phyloP scores from a whole-genome alignment of 768 basidiomycete species.

The Rhodotorula babjevae region DNA sequence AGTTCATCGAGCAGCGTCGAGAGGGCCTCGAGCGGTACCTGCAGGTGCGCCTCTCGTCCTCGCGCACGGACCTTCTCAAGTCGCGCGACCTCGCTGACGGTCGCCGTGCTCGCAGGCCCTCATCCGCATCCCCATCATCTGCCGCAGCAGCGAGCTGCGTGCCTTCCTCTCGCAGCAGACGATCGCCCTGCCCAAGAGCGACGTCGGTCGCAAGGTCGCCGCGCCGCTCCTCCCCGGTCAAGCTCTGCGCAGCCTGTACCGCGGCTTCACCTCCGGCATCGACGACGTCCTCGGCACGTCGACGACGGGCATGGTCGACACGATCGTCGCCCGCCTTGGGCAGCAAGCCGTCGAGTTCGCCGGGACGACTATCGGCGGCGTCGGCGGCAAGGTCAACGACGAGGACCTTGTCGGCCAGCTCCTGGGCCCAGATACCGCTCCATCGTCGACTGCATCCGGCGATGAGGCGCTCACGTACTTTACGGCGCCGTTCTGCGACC shows the following conservation, averaged over 20 bases:
- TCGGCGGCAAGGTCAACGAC: constrained; percentile 69
- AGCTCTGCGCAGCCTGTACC: constrained; percentile 76
- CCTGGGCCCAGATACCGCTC: constrained; percentile 52
- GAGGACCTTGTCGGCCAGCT: constrained; percentile 63
- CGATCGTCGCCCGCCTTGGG: constrained; percentile 84
- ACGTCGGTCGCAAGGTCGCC: not conserved
- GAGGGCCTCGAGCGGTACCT: constrained; percentile 79
- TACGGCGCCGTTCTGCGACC: constrained; percentile 87
- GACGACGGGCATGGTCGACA: constrained; percentile 73
- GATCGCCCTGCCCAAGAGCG: constrained; percentile 32
- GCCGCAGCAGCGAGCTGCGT: constrained; percentile 74
- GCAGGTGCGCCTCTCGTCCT: constrained; percentile 57
- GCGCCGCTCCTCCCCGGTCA: constrained; percentile 57
- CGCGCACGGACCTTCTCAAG: too few species aligned
- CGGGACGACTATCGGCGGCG: constrained; percentile 54
- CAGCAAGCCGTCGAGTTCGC: constrained; percentile 84
- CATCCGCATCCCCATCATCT: constrained; percentile 67
- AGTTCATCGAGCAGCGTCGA: constrained; percentile 79
- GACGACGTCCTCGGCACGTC: constrained; percentile 83
- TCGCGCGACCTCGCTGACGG: not conserved
- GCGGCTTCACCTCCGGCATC: constrained; percentile 85
- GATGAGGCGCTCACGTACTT: constrained; percentile 86
- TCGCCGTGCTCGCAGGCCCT: constrained; percentile 55
- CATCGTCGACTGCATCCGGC: constrained; percentile 53
- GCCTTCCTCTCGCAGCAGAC: constrained; percentile 70